Conservation (phyloP, 345 rosid genomes). For the Eucalyptus microcorys region DNA sequence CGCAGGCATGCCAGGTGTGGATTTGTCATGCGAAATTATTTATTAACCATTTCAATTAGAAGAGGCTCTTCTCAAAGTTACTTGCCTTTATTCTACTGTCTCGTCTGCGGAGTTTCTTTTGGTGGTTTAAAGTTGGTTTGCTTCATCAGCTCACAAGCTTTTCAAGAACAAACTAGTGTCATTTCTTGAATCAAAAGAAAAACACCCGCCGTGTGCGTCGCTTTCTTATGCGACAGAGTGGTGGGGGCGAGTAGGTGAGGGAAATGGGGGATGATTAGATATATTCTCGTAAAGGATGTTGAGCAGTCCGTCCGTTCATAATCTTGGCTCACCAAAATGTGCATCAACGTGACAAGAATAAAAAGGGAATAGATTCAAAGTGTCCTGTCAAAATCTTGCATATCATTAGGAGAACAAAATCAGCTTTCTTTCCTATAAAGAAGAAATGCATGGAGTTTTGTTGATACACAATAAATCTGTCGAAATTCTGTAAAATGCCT, state of each 20-base stretch:
- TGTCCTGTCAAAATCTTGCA: neutral
- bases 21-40: neutral
- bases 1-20: neutral
- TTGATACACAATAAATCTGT: neutral
- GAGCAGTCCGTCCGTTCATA: neutral
- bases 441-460: neutral
- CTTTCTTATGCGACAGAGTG: neutral
- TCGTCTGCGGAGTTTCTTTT: neutral
- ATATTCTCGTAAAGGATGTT: neutral
- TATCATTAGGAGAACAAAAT: neutral
- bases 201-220: neutral
- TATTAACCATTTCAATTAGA: neutral
- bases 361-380: slow-evolving; percentile 21
- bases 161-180: neutral
- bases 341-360: neutral
- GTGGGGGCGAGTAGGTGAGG: neutral
- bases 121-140: neutral
- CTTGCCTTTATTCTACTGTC: neutral
- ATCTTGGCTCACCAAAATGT: neutral
- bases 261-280: neutral
- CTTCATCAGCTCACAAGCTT: neutral
- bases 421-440: neutral
- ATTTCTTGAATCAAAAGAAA: neutral
- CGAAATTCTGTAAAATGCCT: neutral
- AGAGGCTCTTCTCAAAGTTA: neutral